Conservation (phyloP, 2,329 filamentous ascomycete species). For the Fusarium aywerte region DNA sequence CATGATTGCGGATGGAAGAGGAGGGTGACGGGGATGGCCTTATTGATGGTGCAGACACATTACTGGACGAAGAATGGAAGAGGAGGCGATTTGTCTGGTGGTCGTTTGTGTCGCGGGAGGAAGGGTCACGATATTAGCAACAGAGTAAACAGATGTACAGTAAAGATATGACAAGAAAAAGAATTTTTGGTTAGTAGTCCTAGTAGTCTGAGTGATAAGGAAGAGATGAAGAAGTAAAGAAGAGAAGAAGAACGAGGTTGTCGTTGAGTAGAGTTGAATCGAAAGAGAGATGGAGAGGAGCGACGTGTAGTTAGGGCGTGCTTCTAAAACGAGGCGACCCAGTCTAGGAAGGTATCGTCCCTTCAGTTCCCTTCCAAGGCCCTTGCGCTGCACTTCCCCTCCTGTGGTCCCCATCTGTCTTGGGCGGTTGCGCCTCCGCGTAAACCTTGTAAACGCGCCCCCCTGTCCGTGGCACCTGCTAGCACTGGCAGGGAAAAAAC, state of each 20-base stretch:
- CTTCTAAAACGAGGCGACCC: conserved; percentile 46
- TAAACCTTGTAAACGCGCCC: conserved; percentile 49
- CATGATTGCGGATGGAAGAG: conserved; percentile 43
- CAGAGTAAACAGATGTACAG: not conserved
- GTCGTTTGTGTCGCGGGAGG: conserved; percentile 6
- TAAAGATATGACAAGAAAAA: not conserved
- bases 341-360: conserved; percentile 40
- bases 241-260: conserved; percentile 34
- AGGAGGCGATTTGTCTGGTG: conserved; percentile 29
- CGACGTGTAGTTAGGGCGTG: conserved; percentile 42
- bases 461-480: conserved; percentile 33
- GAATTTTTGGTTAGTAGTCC: conserved; percentile 5
- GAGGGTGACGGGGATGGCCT: conserved; percentile 40
- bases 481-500: conserved; percentile 22
- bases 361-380: conserved; percentile 41
- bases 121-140: conserved; percentile 9
- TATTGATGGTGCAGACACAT: conserved; percentile 45
- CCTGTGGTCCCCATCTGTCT: conserved; percentile 34
- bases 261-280: conserved; percentile 25
- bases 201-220: conserved; percentile 6
- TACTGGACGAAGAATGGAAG: conserved; percentile 39
- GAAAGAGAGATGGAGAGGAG: conserved; percentile 34
- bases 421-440: conserved; percentile 44
- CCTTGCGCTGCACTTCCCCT: conserved; percentile 24
- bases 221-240: conserved; percentile 14